These are phyloP conservation scores for Boletus fagicola DNA, from an alignment of 768 basidiomycete species.

Conservation along the genomic window DNA sequence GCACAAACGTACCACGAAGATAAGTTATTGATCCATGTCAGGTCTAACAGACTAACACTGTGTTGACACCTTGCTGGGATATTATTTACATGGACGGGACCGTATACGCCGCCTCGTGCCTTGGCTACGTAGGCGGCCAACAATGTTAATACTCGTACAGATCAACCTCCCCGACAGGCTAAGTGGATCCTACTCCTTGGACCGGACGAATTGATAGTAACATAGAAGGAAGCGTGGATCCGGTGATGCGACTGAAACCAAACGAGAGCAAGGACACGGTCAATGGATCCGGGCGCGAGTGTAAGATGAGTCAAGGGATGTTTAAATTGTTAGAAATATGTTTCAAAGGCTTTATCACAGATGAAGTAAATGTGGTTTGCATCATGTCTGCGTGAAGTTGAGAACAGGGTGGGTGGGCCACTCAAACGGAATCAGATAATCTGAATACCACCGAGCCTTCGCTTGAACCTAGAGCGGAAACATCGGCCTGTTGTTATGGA, in stretches of 20 bases:
- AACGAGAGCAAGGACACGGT: background rate
- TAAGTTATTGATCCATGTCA: background rate
- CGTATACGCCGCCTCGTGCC: too few species aligned
- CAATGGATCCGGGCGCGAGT: background rate
- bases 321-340: background rate
- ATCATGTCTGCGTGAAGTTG: background rate
- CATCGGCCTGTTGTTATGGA: background rate
- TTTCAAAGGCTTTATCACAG: constrained; percentile 7
- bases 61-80: too few species aligned
- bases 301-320: background rate
- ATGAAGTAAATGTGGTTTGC: constrained; percentile 4
- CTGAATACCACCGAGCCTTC: constrained; percentile 6
- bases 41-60: too few species aligned
- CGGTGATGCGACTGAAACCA: background rate
- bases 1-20: background rate
- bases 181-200: background rate
- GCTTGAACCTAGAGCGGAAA: background rate
- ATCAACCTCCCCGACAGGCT: background rate
- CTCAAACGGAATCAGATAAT: background rate
- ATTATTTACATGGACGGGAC: too few species aligned
- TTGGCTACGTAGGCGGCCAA: too few species aligned
- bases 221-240: background rate
- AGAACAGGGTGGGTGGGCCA: background rate
- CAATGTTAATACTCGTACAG: constrained; percentile 5
- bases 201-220: background rate